A percentile compares a stretch with the other conserved stretches of the same genome.
Evolutionary conservation across 1,139 yeast species (phyloP).

Genomic region (Blastobotrys illinoisensis): DNA sequence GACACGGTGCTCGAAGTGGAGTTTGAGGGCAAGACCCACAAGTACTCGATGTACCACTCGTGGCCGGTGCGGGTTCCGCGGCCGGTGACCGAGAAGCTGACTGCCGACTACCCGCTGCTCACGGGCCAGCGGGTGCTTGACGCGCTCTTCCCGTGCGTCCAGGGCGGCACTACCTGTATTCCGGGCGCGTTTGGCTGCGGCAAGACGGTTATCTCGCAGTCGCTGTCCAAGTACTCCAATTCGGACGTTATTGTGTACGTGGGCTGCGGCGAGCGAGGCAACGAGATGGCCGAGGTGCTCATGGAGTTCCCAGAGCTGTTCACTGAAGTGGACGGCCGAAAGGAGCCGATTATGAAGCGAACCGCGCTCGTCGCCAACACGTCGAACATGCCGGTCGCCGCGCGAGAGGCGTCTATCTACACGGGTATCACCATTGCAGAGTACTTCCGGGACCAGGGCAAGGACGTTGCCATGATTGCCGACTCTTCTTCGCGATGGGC

Average conservation of each 20-base stretch:
- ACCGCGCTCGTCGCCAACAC: constrained; percentile 98
- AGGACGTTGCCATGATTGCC: constrained; percentile 98
- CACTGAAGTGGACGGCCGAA: constrained; percentile 85
- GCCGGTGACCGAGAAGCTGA: constrained; percentile 89
- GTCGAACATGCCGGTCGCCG: constrained; percentile 99
- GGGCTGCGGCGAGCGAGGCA: constrained; percentile 77
- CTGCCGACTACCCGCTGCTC: constrained; percentile 90
- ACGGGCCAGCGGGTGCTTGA: constrained; percentile 99
- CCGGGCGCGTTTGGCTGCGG: constrained; percentile 99
- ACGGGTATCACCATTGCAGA: constrained; percentile 98
- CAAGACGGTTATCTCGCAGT: constrained; percentile 96
- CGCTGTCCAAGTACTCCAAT: constrained; percentile 93
- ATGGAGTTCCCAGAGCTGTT: constrained; percentile 98
- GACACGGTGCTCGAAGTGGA: constrained; percentile 89
- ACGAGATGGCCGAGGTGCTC: constrained; percentile 98
- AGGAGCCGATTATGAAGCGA: constrained; percentile 99
- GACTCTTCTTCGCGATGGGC: constrained; percentile 99
- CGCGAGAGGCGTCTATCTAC: constrained; percentile 98
- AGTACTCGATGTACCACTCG: constrained; percentile 92
- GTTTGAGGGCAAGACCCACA: constrained; percentile 77
- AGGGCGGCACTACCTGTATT: constrained; percentile 99
- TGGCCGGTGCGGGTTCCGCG: constrained; percentile 99
- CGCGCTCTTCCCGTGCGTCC: constrained; percentile 97
- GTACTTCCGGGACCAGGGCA: constrained; percentile 99
- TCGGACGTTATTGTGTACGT: constrained; percentile 27